A percentile compares a stretch with the other conserved stretches of the same genome.
phyloP scores from a whole-genome alignment of 2,329 filamentous ascomycete genomes.

The Trichophyton schoenleinii region DNA sequence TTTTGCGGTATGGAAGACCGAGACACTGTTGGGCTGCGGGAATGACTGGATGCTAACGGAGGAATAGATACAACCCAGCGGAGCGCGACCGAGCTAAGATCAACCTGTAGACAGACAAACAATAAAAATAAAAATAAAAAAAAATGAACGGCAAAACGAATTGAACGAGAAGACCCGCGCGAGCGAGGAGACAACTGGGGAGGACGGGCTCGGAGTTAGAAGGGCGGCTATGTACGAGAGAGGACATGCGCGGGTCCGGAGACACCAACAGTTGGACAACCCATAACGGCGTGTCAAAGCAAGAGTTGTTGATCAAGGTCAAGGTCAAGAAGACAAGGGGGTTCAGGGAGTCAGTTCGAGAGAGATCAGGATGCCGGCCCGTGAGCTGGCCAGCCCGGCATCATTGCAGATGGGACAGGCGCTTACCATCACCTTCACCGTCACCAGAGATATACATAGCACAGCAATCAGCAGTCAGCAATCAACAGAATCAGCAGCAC shows the following conservation, averaged over 20 bases:
- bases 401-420: no score
- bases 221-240: background rate
- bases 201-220: background rate
- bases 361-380: no score
- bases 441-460: no score
- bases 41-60: slow-evolving; percentile 14
- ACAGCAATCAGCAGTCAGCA: no score
- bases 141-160: background rate
- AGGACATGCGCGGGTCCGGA: background rate
- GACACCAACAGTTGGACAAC: background rate
- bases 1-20: slow-evolving; percentile 57
- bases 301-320: no score
- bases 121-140: background rate
- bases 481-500: no score
- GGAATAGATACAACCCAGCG: slow-evolving; percentile 36
- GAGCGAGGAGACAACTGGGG: background rate
- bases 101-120: slow-evolving; percentile 13
- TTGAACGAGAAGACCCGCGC: background rate
- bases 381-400: no score
- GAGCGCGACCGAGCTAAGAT: slow-evolving; percentile 36
- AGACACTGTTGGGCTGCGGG: background rate
- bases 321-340: no score
- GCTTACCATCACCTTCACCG: no score
- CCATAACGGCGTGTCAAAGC: background rate
- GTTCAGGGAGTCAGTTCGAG: no score